Base-by-base conservation (phyloP, 257 asterid genomes). In the Nemophila menziesii region DNA sequence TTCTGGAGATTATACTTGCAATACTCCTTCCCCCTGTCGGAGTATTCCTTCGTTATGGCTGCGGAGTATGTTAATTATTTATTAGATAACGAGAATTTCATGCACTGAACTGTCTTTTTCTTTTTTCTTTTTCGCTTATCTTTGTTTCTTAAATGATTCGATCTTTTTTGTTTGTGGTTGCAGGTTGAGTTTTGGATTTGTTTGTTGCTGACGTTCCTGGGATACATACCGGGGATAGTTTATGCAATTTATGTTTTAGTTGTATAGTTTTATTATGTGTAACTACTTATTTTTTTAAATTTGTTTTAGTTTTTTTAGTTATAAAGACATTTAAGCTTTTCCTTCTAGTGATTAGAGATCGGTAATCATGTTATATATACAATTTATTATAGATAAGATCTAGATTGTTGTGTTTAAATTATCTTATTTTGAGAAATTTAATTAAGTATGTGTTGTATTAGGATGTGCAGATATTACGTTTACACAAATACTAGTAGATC, bases 171-270 rank as follows among this genome's bases (percentile, higher is more conserved):
- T 20, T 8, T 24, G 37, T 16, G n/a, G 23, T 22, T 60, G 67
- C 86, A 86, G 96, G 65, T 72, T 34, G 96, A 86, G 50, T 86
- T 86, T 57, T 86, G 96, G 96, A 82, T 86, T 43, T 60, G 55
- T 58, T 63, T 86, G 70, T 48, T 86, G 90, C 74, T 86, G 64
- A 86, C 96, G 1, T 1, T 86, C 4, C 40, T 86, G 73, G 96
- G 94, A 26, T 86, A 82, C 63, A 22, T 86, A 45, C 96, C 96
- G 0, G 96, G 96, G 57, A 77, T 82, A 38, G 56, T 86, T 49
- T 86, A 86, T 52, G 96, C 96, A 4, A 48, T 86, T 6, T 82
- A 66, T 48, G 96, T 86, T 29, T 38, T 86, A 6, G 93, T 82
- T 3, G 76, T 61, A 43, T 85, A 64, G 58, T 21, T 13, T 12